These are phyloP conservation scores for Hymenotorrendiella dingleyae DNA, from an alignment of 2,329 filamentous ascomycete genomes.

Conservation along the genomic window DNA sequence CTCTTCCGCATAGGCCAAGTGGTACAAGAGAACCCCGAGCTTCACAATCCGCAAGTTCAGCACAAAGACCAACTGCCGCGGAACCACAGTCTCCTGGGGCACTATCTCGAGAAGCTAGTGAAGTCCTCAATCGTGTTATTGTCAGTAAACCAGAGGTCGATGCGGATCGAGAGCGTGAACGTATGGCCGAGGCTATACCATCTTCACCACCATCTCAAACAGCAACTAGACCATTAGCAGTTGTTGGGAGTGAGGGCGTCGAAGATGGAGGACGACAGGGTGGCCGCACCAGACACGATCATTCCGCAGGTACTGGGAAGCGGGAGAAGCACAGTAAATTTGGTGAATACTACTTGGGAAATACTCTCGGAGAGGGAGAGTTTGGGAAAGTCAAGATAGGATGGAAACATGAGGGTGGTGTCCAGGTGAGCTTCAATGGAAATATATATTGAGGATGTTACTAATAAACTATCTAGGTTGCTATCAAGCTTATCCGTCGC, in stretches of 20 bases:
- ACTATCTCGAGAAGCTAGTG: constrained; percentile 69
- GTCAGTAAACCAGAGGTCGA: constrained; percentile 72
- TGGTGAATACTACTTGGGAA: constrained; percentile 90
- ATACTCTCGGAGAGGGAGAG: constrained; percentile 94
- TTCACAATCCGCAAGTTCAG: constrained; percentile 29
- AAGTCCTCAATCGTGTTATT: constrained; percentile 71
- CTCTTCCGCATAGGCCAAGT: constrained; percentile 35
- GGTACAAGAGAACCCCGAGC: constrained; percentile 36
- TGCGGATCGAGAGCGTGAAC: constrained; percentile 63
- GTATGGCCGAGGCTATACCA: constrained; percentile 55
- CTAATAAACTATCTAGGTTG: constrained; percentile 55
- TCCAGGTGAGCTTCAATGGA: constrained; percentile 51
- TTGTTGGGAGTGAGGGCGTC: constrained; percentile 44
- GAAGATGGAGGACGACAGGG: constrained; percentile 37
- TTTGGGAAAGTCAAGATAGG: constrained; percentile 98
- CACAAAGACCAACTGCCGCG: constrained; percentile 34
- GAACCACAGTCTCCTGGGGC: constrained; percentile 48
- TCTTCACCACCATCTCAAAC: constrained; percentile 36
- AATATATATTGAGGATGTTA: no score
- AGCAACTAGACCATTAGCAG: constrained; percentile 40
- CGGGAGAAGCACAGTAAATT: constrained; percentile 78
- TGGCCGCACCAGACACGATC: constrained; percentile 54
- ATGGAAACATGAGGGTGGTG: constrained; percentile 92
- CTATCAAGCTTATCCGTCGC: constrained; percentile 94
- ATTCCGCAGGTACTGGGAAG: constrained; percentile 36